Evolutionary conservation across 1,284 basidiomycete species (phyloP).

Genomic region (Rhodotorula sp.): DNA sequence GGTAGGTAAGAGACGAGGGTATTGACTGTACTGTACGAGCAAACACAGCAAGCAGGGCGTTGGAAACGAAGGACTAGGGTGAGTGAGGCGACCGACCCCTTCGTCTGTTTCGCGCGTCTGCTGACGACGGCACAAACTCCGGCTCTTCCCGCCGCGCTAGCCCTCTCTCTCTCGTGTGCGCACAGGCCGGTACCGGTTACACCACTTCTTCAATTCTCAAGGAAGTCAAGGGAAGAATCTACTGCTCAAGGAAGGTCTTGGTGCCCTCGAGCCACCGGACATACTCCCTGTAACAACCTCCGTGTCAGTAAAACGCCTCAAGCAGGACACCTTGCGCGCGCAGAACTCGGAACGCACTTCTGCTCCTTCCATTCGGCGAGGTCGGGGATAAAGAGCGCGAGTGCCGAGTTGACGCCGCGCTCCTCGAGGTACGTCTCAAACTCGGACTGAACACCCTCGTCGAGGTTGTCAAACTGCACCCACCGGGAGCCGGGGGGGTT

Average conservation of each 20-base stretch:
- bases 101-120: not conserved
- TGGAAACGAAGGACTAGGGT: conserved; percentile 13
- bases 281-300: conserved; percentile 63
- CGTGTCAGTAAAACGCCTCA: not conserved
- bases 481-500: too few species aligned
- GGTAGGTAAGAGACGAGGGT: not conserved
- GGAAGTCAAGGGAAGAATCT: too few species aligned
- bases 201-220: too few species aligned
- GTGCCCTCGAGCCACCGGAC: conserved; percentile 81
- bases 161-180: too few species aligned
- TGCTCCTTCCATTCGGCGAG: conserved; percentile 81
- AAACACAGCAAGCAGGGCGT: not conserved
- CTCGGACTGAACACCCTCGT: conserved; percentile 78
- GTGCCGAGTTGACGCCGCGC: conserved; percentile 76
- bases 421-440: conserved; percentile 80
- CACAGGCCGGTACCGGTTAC: too few species aligned
- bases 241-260: conserved; percentile 72
- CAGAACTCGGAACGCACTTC: conserved; percentile 55
- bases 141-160: not conserved
- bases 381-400: conserved; percentile 56
- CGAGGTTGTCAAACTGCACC: conserved; percentile 81
- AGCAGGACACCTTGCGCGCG: not conserved
- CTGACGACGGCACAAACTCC: not conserved
- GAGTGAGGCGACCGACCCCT: not conserved
- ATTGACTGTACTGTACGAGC: not conserved